These are phyloP conservation scores for Diaporthe citriasiana DNA, from an alignment of 2,329 filamentous ascomycete genomes.

Conservation along the genomic window DNA sequence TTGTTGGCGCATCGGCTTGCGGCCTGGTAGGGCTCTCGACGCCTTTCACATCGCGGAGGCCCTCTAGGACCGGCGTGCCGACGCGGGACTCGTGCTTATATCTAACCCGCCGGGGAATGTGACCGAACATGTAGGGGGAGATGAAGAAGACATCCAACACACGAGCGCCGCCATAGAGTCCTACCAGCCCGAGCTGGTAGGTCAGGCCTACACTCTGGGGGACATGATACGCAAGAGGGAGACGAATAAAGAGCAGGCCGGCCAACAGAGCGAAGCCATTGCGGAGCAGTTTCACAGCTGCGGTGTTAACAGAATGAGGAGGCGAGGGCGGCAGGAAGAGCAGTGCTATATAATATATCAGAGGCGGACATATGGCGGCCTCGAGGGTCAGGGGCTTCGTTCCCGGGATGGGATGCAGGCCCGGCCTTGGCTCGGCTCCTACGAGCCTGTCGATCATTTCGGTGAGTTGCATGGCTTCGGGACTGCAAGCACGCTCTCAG, in stretches of 20 bases:
- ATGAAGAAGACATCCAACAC: conserved; percentile 61
- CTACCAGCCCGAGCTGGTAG: conserved; percentile 59
- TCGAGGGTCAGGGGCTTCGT: conserved; percentile 55
- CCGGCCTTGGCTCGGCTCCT: conserved; percentile 51
- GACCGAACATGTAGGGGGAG: conserved; percentile 55
- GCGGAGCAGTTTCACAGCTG: conserved; percentile 50
- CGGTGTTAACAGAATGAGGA: conserved; percentile 51
- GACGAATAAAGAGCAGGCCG: conserved; percentile 56
- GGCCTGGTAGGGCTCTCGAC: neutral
- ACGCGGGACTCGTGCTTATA: conserved; percentile 54
- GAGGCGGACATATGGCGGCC: conserved; percentile 55
- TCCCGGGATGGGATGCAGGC: conserved; percentile 57
- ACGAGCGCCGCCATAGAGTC: conserved; percentile 57
- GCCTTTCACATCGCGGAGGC: conserved; percentile 30
- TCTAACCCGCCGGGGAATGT: conserved; percentile 57
- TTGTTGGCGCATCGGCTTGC: neutral
- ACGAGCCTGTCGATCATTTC: conserved; percentile 47
- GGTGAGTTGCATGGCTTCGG: conserved; percentile 11
- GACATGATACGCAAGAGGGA: conserved; percentile 58
- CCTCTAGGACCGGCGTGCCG: conserved; percentile 47
- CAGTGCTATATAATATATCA: conserved; percentile 58
- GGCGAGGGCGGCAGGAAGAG: conserved; percentile 57
- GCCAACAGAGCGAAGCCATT: conserved; percentile 55
- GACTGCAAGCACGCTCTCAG: neutral
- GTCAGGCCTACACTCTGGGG: conserved; percentile 60